Evolutionary conservation across 148 eudicot genomes (phyloP), one percentile per base, ranked within the genome.

Genomic region (Dianthus caryophyllus): DNA sequence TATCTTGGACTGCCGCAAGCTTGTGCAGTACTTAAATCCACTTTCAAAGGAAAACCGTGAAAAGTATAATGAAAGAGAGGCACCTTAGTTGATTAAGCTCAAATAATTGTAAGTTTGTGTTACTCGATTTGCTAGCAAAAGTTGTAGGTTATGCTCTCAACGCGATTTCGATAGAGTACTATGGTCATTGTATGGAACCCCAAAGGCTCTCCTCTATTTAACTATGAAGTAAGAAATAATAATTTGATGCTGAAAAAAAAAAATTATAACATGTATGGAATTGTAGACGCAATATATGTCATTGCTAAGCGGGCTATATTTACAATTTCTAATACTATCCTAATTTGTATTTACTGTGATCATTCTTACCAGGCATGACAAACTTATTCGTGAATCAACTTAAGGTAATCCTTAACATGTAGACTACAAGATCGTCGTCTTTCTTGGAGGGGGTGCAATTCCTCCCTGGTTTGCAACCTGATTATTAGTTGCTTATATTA

Each of bases 341-440:
- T 29, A 22, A 64, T 51, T 29, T 52, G 26, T 21, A 29, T 49
- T 64, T 55, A 11, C 60, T 70, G 67, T 27, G 31, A 25, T 64
- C n/a, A 38, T 57, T 20, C 54, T 66, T 73, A 70, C 66, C 81
- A 94, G 99, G 77, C 39, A 86, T 70, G 84, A 82, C 38, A 90
- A 85, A 78, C 96, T 94, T 73, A 87, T 90, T 62, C 68, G 69
- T 62, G 88, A 88, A 51, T 96, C 99, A 66, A 78, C 78, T 61
- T 97, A 94, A 68, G 97, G 99, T 70, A 88, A 94, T 65, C 89
- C 99, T 66, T 94, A 97, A 97, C 97, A 94, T 75, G 99, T 96
- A 11, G 99, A 94, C 75, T 97, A 94, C 77, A 75, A 84, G 53
- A 67, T 90, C 67, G 87, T 97, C 47, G 99, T 94, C 59, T 94